Base-by-base conservation (phyloP, 2,329 filamentous ascomycete genomes). In the Pezicula radicicola region DNA sequence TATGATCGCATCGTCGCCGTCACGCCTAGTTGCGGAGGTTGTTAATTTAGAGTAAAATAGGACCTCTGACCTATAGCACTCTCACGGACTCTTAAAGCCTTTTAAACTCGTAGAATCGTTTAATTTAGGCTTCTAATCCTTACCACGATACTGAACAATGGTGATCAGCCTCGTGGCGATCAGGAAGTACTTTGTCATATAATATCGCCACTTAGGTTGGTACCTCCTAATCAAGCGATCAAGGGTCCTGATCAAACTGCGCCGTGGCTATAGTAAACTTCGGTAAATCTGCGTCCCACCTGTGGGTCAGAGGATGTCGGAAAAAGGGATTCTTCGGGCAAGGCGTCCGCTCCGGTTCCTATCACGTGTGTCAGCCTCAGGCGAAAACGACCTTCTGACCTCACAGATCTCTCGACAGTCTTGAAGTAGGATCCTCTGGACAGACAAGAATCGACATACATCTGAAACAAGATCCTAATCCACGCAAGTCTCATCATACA, bases 21-120 rank as follows among this genome's bases (percentile, higher is more conserved):
- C 50, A 27, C 37, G 47, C 43, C 50, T 50, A 39, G 30, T 55
- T 53, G 37, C 48, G 28, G 46, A 45, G 43, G 44, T 28, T 44
- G 44, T 54, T 44, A 52, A 49, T 51, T 54, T 25, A 40, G 16
- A 52, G 49, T 54, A 52, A 50, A 49, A 43, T 45, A 52, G 45
- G 39, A 54, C 52, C 52, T 47, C 16, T 36, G 9, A 36, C 33
- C 33, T 36, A 36, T 36, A 36, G 33, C 33, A 36, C 33, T 36
- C 8, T 15, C 33, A 36, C 33, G 33, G 15, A 15, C 33, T 36
- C 33, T 36, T 36, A 9, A 15, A 8, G 33, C 33, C 33, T 36
- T 36, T 36, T 15, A 36, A 36, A 36, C 33, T 36, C 33, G 33
- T 36, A 36, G 15, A 36, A 36, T 15, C 8, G 15, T 36, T 36